Evolutionary conservation across 2,329 filamentous ascomycete genomes (phyloP).

Genomic region (Penicillium griseofulvum): DNA sequence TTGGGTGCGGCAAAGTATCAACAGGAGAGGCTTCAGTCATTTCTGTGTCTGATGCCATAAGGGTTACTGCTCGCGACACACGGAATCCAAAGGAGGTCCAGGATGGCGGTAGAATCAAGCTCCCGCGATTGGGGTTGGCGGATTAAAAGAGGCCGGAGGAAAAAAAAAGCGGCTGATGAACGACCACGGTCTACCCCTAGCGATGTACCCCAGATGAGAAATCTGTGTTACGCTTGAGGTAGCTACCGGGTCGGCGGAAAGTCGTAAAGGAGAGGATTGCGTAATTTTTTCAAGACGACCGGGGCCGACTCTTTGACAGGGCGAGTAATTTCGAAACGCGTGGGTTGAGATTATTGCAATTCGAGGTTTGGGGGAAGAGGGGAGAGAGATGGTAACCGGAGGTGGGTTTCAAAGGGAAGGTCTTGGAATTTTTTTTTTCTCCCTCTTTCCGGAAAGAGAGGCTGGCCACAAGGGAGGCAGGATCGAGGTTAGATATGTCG

Average conservation of each 20-base stretch:
- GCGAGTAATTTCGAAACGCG: conserved; percentile 5
- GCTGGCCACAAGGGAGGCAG: not conserved
- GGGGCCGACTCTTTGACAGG: conserved; percentile 1
- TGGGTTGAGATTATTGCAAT: conserved; percentile 3
- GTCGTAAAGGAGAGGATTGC: not conserved
- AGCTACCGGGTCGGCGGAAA: conserved; percentile 29
- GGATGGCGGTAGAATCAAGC: conserved; percentile 15
- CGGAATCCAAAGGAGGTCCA: conserved; percentile 21
- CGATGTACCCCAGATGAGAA: conserved; percentile 37
- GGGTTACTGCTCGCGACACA: conserved; percentile 21
- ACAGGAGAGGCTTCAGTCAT: conserved; percentile 40
- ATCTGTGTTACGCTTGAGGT: conserved; percentile 41
- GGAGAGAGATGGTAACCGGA: conserved; percentile 1
- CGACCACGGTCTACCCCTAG: conserved; percentile 37
- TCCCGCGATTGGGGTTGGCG: not conserved
- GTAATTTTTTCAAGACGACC: conserved; percentile 10
- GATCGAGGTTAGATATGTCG: conserved; percentile 4
- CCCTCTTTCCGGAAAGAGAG: conserved; percentile 6
- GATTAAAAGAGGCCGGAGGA: not conserved
- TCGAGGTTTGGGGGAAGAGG: conserved; percentile 7
- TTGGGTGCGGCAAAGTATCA: conserved; percentile 40
- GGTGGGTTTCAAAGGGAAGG: not conserved
- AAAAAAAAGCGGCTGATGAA: conserved; percentile 12
- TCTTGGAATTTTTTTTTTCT: not conserved
- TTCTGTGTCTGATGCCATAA: conserved; percentile 38